These are phyloP conservation scores for Colletotrichum orbiculare DNA, from an alignment of 2,329 filamentous ascomycete species.

Conservation along the genomic window DNA sequence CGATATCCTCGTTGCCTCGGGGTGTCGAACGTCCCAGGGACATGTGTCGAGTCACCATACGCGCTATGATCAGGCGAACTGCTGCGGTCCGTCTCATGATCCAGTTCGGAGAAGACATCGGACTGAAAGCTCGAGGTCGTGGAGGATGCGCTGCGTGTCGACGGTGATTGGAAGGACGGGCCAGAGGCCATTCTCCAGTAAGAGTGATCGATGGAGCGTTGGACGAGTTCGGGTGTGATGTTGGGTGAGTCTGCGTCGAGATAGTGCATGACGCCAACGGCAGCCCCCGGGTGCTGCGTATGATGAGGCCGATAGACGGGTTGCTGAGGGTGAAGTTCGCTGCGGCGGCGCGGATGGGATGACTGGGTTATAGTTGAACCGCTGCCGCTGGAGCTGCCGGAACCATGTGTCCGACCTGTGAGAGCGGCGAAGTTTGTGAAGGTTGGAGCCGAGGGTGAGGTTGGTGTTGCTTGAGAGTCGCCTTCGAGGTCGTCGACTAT, in stretches of 20 bases:
- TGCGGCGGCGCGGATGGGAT: constrained; percentile 39
- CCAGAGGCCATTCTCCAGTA: constrained; percentile 41
- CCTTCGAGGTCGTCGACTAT: constrained; percentile 8
- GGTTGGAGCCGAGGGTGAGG: constrained; percentile 43
- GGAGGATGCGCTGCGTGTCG: constrained; percentile 46
- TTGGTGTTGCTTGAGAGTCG: constrained; percentile 1
- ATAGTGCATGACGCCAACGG: constrained; percentile 59
- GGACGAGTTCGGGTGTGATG: constrained; percentile 47
- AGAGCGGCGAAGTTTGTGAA: constrained; percentile 43
- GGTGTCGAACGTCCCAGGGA: constrained; percentile 25
- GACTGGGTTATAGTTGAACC: constrained; percentile 52
- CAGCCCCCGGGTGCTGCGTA: constrained; percentile 18
- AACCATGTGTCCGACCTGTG: constrained; percentile 46
- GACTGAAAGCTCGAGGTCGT: constrained; percentile 67
- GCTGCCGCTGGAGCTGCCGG: constrained; percentile 53
- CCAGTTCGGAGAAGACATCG: constrained; percentile 50
- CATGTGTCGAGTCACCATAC: constrained; percentile 41
- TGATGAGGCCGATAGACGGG: background rate
- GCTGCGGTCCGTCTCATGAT: constrained; percentile 56
- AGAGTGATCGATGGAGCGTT: constrained; percentile 45
- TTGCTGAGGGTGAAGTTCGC: constrained; percentile 26
- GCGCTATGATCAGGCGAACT: constrained; percentile 56
- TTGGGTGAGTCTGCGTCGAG: constrained; percentile 69
- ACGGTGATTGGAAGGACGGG: constrained; percentile 42
- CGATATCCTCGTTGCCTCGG: constrained; percentile 36